phyloP scores from a whole-genome alignment of 163 green algal species.

The Scenedesmus sp. region DNA sequence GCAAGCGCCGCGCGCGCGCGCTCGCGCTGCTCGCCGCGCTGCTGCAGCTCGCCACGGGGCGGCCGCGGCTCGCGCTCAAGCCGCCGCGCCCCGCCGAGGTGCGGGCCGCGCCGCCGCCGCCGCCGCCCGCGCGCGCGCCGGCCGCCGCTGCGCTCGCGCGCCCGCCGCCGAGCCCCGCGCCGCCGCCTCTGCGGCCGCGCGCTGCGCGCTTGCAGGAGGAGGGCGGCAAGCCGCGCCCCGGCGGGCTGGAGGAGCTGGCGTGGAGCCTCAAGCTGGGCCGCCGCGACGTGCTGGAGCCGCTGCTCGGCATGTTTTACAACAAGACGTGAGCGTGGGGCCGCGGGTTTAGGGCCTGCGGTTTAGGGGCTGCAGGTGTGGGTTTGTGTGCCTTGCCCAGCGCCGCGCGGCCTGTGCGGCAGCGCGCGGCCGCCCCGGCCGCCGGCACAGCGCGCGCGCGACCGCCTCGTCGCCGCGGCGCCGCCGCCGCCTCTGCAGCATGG shows the following conservation, averaged over 20 bases:
- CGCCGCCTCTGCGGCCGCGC: background rate
- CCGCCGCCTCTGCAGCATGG: conserved; percentile 9
- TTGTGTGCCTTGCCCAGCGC: background rate
- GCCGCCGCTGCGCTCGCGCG: too few relatives aligned
- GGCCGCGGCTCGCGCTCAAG: background rate
- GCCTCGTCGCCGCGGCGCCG: too few relatives aligned
- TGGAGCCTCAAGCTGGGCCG: conserved; percentile 25
- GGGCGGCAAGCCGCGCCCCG: background rate
- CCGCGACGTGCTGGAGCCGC: conserved; percentile 51
- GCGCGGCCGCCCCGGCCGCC: too few relatives aligned
- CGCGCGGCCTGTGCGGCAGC: too few relatives aligned
- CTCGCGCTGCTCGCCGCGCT: conserved; percentile 67
- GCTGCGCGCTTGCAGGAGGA: background rate
- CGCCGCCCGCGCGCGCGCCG: too few relatives aligned
- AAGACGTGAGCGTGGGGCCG: conserved; percentile 26
- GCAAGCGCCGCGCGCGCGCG: conserved; percentile 40
- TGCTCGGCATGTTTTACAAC: conserved; percentile 70
- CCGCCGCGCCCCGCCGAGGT: background rate
- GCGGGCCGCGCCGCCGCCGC: too few relatives aligned
- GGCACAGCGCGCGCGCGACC: too few relatives aligned
- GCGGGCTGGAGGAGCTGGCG: conserved; percentile 36
- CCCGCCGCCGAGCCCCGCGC: too few relatives aligned
- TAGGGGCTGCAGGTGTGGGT: background rate
- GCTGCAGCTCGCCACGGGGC: conserved; percentile 18
- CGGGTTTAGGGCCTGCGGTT: conserved; percentile 27